These are phyloP conservation scores for Ceratobasidium sp. DNA, from an alignment of 1,284 basidiomycete genomes.

Conservation along the genomic window DNA sequence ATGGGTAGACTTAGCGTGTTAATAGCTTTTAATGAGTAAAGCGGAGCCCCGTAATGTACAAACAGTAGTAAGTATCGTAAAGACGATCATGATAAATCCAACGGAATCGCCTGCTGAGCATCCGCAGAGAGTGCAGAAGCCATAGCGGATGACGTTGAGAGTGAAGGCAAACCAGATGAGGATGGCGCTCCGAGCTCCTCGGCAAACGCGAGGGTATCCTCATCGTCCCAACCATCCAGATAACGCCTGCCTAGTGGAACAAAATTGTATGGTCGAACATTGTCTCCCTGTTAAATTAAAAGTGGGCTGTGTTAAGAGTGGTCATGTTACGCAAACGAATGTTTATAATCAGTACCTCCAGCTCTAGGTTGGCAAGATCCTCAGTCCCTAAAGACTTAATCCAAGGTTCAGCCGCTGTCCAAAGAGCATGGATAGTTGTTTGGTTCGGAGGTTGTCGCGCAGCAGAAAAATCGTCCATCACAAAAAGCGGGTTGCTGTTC, in stretches of 20 bases:
- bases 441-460: constrained; percentile 46
- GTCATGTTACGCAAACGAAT: background rate
- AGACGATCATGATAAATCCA: constrained; percentile 35
- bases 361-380: constrained; percentile 49
- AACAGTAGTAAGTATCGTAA: constrained; percentile 32
- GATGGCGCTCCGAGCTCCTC: constrained; percentile 43
- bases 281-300: constrained; percentile 45
- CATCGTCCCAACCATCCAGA: constrained; percentile 50
- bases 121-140: constrained; percentile 31
- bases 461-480: constrained; percentile 43
- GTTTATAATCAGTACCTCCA: constrained; percentile 43
- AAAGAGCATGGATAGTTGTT: constrained; percentile 48
- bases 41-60: constrained; percentile 40
- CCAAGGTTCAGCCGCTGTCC: constrained; percentile 51
- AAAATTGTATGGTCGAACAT: constrained; percentile 47
- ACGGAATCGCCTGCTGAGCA: constrained; percentile 32
- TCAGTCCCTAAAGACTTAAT: constrained; percentile 50
- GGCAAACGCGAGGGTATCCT: constrained; percentile 45
- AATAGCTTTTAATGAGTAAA: constrained; percentile 5
- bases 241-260: constrained; percentile 49
- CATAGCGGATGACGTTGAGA: background rate
- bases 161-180: constrained; percentile 24
- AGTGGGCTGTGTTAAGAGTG: background rate
- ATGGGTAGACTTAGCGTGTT: background rate
- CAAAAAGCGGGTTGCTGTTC: constrained; percentile 40